Evolutionary conservation across 345 rosid genomes (phyloP).

Genomic region (Hypericum perforatum): DNA sequence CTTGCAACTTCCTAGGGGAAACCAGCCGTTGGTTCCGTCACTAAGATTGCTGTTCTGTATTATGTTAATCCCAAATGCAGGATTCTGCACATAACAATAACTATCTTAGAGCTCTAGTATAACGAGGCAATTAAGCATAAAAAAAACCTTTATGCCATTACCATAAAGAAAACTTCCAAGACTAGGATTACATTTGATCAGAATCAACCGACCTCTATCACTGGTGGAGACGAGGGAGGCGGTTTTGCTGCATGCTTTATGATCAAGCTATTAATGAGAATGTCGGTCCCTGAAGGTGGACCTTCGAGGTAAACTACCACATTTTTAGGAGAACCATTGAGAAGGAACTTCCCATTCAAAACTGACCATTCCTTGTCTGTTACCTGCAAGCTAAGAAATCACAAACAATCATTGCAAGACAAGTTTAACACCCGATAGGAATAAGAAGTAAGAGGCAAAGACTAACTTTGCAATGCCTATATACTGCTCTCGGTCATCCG

Average conservation of each 20-base stretch:
- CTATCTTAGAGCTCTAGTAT: too few relatives aligned
- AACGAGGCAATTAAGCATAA: too few relatives aligned
- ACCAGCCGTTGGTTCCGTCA: too few relatives aligned
- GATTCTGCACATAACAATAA: too few relatives aligned
- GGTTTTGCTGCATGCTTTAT: slow-evolving; percentile 64
- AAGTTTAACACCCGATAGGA: neutral
- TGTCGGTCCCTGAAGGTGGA: slow-evolving; percentile 78
- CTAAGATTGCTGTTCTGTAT: too few relatives aligned
- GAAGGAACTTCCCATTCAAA: slow-evolving; percentile 76
- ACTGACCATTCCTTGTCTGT: slow-evolving; percentile 65
- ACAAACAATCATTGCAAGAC: neutral
- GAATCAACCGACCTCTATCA: slow-evolving; percentile 42
- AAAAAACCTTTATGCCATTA: neutral
- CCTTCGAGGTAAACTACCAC: slow-evolving; percentile 83
- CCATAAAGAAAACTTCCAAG: neutral
- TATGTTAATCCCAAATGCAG: too few relatives aligned
- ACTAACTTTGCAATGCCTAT: slow-evolving; percentile 71
- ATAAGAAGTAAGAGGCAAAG: neutral
- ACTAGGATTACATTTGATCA: neutral
- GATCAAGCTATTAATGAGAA: slow-evolving; percentile 59
- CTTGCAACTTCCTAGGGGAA: too few relatives aligned
- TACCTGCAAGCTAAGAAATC: slow-evolving; percentile 53
- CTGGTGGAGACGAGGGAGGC: slow-evolving; percentile 56
- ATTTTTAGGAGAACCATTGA: slow-evolving; percentile 67
- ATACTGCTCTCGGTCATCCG: slow-evolving; percentile 63